Percentiles rank a stretch among this genome's conserved stretches.
These are phyloP conservation scores for Volvox reticuliferus DNA, from an alignment of 139 green algal genomes.

Conservation along the genomic window DNA sequence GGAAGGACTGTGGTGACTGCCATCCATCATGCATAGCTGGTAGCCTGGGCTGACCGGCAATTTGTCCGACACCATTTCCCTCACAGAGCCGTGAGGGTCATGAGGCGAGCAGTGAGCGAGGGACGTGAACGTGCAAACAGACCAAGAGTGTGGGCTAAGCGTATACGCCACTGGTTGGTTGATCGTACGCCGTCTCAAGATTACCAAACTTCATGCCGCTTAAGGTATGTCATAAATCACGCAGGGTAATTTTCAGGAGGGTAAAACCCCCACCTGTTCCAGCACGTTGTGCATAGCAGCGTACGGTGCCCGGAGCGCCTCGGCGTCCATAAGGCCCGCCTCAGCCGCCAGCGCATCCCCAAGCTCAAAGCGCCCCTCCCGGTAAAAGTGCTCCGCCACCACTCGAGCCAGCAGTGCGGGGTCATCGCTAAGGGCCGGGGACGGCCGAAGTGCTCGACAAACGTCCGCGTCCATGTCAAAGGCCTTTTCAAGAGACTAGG, in stretches of 20 bases:
- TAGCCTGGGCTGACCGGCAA: no score
- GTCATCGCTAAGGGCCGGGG: not conserved
- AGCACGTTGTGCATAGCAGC: slow-evolving; percentile 86
- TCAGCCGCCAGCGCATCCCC: slow-evolving; percentile 86
- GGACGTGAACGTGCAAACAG: not conserved
- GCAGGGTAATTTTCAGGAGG: no score
- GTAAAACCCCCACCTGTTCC: slow-evolving; percentile 66
- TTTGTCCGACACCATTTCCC: no score
- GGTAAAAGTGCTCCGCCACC: slow-evolving; percentile 92
- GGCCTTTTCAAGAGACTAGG: slow-evolving; percentile 83
- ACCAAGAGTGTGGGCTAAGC: no score
- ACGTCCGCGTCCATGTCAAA: slow-evolving; percentile 81
- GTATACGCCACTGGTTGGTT: no score
- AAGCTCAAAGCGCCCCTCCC: slow-evolving; percentile 87
- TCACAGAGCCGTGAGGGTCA: no score
- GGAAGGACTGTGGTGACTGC: no score
- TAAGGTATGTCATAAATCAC: no score
- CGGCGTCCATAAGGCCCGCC: slow-evolving; percentile 69
- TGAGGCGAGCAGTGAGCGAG: not conserved
- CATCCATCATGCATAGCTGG: no score
- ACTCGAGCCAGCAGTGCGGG: slow-evolving; percentile 66
- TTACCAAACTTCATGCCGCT: no score
- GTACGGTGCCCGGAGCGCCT: slow-evolving; percentile 76
- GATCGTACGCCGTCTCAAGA: no score
- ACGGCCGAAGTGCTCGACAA: slow-evolving; percentile 68